Conservation (phyloP, 345 rosid species). For the Boechera stricta region DNA sequence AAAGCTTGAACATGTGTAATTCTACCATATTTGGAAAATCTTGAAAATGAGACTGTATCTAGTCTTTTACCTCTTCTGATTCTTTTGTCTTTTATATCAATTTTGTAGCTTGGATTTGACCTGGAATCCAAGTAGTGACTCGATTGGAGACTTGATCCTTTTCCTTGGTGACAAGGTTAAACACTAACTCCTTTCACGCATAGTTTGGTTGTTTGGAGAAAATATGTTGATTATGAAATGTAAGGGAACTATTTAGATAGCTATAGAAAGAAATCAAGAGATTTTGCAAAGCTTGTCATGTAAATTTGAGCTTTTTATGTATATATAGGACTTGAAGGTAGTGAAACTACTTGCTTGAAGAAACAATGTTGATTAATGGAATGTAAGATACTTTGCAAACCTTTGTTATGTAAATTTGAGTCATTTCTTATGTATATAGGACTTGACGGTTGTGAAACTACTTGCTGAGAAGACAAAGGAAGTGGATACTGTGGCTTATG, state of each 20-base stretch:
- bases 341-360: slow-evolving; percentile 3
- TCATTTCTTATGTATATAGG: not conserved
- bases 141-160: slow-evolving; percentile 61
- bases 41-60: not conserved
- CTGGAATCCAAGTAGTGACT: slow-evolving; percentile 67
- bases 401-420: not conserved
- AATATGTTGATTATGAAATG: not conserved
- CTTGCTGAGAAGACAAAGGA: slow-evolving; percentile 68
- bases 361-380: slow-evolving; percentile 4
- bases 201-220: slow-evolving; percentile 34
- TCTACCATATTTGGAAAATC: not conserved
- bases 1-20: slow-evolving; percentile 18
- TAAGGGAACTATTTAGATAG: not conserved
- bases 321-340: not conserved
- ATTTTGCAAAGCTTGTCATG: not conserved
- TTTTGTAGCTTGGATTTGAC: slow-evolving; percentile 56
- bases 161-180: slow-evolving; percentile 66
- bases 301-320: not conserved
- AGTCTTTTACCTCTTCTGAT: not conserved
- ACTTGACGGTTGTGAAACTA: slow-evolving; percentile 46
- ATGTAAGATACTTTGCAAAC: not conserved
- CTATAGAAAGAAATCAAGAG: not conserved
- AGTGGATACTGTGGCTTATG: slow-evolving; percentile 57
- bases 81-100: slow-evolving; percentile 11
- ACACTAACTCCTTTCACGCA: slow-evolving; percentile 14